These are phyloP conservation scores for Phoenix roebelenii DNA, from an alignment of 176 grass and related monocot genomes.

Conservation along the genomic window DNA sequence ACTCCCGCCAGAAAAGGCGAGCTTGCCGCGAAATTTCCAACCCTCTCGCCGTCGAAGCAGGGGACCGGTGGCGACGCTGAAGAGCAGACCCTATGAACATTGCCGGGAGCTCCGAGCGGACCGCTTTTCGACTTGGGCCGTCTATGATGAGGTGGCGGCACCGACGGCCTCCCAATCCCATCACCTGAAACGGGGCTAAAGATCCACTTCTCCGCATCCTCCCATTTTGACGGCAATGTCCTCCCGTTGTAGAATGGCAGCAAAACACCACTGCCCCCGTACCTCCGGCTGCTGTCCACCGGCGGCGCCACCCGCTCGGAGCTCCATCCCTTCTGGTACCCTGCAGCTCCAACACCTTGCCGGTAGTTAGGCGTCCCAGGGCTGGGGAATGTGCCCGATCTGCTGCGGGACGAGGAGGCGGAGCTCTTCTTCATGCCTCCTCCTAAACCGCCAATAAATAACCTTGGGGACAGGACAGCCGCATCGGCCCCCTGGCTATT, in stretches of 20 bases:
- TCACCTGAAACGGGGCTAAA: slow-evolving; percentile 72
- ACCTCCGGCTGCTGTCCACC: slow-evolving; percentile 36
- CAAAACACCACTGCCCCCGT: slow-evolving; percentile 40
- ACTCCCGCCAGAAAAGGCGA: slow-evolving; percentile 78
- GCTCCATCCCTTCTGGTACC: slow-evolving; percentile 68
- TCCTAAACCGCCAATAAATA: slow-evolving; percentile 33
- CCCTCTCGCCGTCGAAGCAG: slow-evolving; percentile 44
- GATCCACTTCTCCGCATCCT: slow-evolving; percentile 97
- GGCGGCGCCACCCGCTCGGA: slow-evolving; percentile 77
- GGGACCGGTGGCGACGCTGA: slow-evolving; percentile 42
- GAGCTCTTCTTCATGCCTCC: slow-evolving; percentile 57
- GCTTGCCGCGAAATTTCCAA: slow-evolving; percentile 35
- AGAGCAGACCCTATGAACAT: slow-evolving; percentile 34
- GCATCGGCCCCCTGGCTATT: slow-evolving; percentile 32
- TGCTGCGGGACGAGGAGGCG: slow-evolving; percentile 33
- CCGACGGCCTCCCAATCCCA: slow-evolving; percentile 23
- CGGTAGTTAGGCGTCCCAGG: slow-evolving; percentile 65
- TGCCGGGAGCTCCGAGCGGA: slow-evolving; percentile 55
- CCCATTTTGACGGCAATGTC: slow-evolving; percentile 92
- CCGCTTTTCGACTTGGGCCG: slow-evolving; percentile 85
- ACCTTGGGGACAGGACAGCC: slow-evolving; percentile 38
- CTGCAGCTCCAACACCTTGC: slow-evolving; percentile 23
- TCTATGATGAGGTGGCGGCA: slow-evolving; percentile 29
- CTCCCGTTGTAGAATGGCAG: slow-evolving; percentile 66
- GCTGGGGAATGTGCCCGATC: slow-evolving; percentile 55